phyloP scores from a whole-genome alignment of 345 rosid species.

The Ceriops decandra region DNA sequence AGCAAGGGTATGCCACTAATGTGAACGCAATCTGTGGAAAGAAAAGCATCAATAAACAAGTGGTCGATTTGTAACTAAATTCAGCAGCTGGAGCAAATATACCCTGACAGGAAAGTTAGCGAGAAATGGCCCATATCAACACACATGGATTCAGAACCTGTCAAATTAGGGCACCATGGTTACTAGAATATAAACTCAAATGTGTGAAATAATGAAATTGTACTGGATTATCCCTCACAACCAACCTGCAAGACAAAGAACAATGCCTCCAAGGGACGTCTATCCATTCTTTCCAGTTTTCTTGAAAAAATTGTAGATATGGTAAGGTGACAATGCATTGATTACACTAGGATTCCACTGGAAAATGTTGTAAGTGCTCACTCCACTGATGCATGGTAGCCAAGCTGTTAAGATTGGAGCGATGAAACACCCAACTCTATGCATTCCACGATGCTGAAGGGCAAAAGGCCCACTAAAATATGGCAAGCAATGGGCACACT shows the following conservation, averaged over 20 bases:
- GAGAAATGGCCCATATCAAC: neutral
- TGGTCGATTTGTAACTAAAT: neutral
- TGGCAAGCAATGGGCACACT: slow-evolving; percentile 24
- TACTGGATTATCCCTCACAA: neutral
- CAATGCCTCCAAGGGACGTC: slow-evolving; percentile 80
- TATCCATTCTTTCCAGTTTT: slow-evolving; percentile 66
- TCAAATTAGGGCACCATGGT: neutral
- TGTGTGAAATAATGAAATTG: neutral
- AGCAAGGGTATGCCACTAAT: slow-evolving; percentile 11
- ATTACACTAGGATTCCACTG: slow-evolving; percentile 36
- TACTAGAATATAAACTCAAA: neutral
- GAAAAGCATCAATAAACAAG: neutral
- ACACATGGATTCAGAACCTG: neutral
- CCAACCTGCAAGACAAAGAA: slow-evolving; percentile 70
- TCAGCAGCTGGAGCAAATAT: neutral
- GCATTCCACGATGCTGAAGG: slow-evolving; percentile 46
- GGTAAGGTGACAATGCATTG: slow-evolving; percentile 37
- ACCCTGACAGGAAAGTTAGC: neutral
- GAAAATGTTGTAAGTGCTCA: slow-evolving; percentile 42
- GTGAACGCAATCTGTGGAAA: slow-evolving; percentile 18
- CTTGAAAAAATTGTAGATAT: slow-evolving; percentile 33
- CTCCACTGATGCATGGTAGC: slow-evolving; percentile 30
- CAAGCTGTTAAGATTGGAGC: slow-evolving; percentile 41
- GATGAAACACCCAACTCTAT: slow-evolving; percentile 38
- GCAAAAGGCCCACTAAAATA: slow-evolving; percentile 38